A percentile compares a stretch with the other conserved stretches of the same genome.
Conservation (phyloP, 2,329 filamentous ascomycete species). For the Dactylellina cionopaga region DNA sequence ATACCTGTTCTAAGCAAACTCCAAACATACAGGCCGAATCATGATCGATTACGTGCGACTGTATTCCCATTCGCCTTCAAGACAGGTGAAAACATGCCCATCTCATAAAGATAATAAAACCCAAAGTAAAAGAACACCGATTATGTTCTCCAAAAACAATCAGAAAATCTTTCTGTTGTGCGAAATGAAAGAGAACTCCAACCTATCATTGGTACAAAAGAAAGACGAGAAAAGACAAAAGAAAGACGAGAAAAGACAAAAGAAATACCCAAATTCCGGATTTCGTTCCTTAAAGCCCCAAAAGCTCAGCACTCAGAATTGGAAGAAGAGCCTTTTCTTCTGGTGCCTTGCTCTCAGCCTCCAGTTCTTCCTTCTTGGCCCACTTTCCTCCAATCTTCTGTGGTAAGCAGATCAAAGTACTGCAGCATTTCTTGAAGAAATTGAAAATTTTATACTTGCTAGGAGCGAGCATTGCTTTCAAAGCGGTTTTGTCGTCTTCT, state of each 20-base stretch:
- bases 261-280: background rate
- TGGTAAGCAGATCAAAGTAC: slow-evolving; percentile 3
- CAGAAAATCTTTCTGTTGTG: too few species aligned
- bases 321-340: slow-evolving; percentile 6
- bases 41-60: too few species aligned
- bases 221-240: slow-evolving; percentile 5
- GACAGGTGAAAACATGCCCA: too few species aligned
- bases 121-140: too few species aligned
- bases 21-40: too few species aligned
- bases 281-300: slow-evolving; percentile 21
- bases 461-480: background rate
- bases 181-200: too few species aligned
- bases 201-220: too few species aligned
- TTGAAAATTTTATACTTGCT: background rate
- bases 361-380: slow-evolving; percentile 33
- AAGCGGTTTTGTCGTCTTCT: slow-evolving; percentile 10
- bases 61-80: too few species aligned
- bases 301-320: background rate
- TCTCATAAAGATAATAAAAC: too few species aligned
- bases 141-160: too few species aligned
- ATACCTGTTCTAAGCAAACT: too few species aligned
- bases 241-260: slow-evolving; percentile 25
- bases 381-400: background rate
- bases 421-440: background rate
- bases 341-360: background rate